phyloP scores from a whole-genome alignment of 805 yeast species.

The Starmerella gropengiesseri region DNA sequence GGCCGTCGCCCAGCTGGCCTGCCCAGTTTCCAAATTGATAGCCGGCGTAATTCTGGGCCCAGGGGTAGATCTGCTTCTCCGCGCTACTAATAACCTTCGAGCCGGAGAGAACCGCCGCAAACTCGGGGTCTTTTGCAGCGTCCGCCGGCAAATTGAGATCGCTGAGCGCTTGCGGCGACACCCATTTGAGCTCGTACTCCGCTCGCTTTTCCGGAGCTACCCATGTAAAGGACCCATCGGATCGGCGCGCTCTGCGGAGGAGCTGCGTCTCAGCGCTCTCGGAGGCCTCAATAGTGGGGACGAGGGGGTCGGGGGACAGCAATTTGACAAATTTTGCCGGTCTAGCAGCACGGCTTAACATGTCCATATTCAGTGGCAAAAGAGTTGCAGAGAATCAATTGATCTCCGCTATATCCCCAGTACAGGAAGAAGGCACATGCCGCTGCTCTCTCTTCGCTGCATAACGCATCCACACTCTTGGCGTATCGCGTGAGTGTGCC shows the following conservation, averaged over 20 bases:
- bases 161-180: conserved; percentile 47
- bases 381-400: background rate
- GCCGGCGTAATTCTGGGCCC: conserved; percentile 88
- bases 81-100: conserved; percentile 34
- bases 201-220: conserved; percentile 52
- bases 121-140: conserved; percentile 35
- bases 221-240: conserved; percentile 60
- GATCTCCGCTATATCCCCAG: too few species aligned
- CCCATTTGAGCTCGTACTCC: conserved; percentile 38
- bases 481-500: too few species aligned
- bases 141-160: conserved; percentile 44
- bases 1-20: conserved; percentile 93
- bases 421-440: too few species aligned
- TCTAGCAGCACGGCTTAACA: conserved; percentile 18
- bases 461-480: too few species aligned
- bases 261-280: conserved; percentile 26
- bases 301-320: conserved; percentile 32
- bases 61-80: conserved; percentile 49
- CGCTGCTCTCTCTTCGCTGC: too few species aligned
- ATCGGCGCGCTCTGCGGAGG: conserved; percentile 43
- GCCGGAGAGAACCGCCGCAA: conserved; percentile 53
- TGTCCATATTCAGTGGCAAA: conserved; percentile 1
- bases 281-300: conserved; percentile 33
- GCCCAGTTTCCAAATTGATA: conserved; percentile 95
- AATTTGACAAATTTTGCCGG: conserved; percentile 28